These are phyloP conservation scores for Melastoma candidum DNA, from an alignment of 441 rosid genomes.

Conservation along the genomic window DNA sequence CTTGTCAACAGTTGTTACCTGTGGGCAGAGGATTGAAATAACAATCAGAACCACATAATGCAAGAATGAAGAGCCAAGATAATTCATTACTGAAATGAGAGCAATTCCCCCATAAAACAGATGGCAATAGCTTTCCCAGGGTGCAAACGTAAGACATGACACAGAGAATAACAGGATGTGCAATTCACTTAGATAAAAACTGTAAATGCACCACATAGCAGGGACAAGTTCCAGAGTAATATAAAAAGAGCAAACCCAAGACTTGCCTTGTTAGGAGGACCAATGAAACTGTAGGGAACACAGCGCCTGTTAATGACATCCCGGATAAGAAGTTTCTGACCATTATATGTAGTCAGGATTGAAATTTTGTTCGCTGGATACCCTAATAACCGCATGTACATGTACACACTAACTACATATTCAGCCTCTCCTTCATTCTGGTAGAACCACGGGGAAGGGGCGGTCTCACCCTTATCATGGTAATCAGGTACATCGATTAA, in stretches of 20 bases:
- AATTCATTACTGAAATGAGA: too few relatives aligned
- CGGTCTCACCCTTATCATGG: constrained; percentile 83
- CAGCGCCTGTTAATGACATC: constrained; percentile 94
- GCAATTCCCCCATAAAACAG: too few relatives aligned
- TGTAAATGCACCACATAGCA: not conserved
- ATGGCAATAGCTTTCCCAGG: too few relatives aligned
- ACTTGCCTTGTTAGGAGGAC: constrained; percentile 90
- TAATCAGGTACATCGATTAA: constrained; percentile 90
- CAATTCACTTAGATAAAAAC: too few relatives aligned
- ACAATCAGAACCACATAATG: not conserved
- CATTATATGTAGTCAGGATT: constrained; percentile 95
- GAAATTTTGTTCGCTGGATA: constrained; percentile 96
- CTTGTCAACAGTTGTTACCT: constrained; percentile 97
- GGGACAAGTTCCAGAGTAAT: not conserved
- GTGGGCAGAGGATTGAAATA: constrained; percentile 11
- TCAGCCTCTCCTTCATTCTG: constrained; percentile 99
- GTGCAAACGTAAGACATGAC: too few relatives aligned
- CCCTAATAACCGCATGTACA: constrained; percentile 95
- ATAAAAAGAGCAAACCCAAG: constrained; percentile 2
- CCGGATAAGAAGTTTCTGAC: constrained; percentile 98
- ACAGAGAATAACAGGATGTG: too few relatives aligned
- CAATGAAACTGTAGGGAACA: constrained; percentile 77
- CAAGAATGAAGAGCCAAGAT: not conserved
- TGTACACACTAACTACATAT: constrained; percentile 89
- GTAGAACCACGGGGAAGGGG: constrained; percentile 99